Percentiles rank a stretch among this genome's conserved stretches.
Evolutionary conservation across 2,329 filamentous ascomycete species (phyloP).

Genomic region (Talaromyces piceae): DNA sequence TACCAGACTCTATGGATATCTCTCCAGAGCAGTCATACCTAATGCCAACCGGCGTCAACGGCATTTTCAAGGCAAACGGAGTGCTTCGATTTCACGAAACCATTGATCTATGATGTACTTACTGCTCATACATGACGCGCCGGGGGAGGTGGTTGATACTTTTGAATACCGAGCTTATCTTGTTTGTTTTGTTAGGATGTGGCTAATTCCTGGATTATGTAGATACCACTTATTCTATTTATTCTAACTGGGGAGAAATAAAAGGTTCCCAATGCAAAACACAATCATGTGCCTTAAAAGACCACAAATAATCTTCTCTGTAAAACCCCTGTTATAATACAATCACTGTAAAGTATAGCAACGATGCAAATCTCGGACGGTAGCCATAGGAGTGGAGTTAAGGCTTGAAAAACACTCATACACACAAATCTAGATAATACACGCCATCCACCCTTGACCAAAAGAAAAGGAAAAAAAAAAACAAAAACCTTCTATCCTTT

Average conservation of each 20-base stretch:
- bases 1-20: conserved; percentile 20
- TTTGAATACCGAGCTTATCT: too few species aligned
- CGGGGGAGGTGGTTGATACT: too few species aligned
- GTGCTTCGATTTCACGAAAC: conserved; percentile 89
- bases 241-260: not conserved
- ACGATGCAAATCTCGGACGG: not conserved
- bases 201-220: not conserved
- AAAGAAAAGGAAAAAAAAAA: too few species aligned
- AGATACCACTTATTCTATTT: not conserved
- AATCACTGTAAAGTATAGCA: not conserved
- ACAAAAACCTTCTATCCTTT: not conserved
- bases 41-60: conserved; percentile 76
- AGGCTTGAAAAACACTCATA: not conserved
- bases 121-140: too few species aligned
- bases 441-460: not conserved
- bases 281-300: not conserved
- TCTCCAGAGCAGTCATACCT: conserved; percentile 37
- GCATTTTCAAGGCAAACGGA: conserved; percentile 75
- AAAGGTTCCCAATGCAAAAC: not conserved
- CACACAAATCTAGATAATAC: not conserved
- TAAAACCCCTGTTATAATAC: not conserved
- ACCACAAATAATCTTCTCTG: not conserved
- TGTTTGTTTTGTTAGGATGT: not conserved
- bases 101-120: conserved; percentile 57
- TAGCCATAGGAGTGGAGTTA: not conserved